These are phyloP conservation scores for Hemileccinum rubropunctum DNA, from an alignment of 768 basidiomycete genomes.

Conservation along the genomic window DNA sequence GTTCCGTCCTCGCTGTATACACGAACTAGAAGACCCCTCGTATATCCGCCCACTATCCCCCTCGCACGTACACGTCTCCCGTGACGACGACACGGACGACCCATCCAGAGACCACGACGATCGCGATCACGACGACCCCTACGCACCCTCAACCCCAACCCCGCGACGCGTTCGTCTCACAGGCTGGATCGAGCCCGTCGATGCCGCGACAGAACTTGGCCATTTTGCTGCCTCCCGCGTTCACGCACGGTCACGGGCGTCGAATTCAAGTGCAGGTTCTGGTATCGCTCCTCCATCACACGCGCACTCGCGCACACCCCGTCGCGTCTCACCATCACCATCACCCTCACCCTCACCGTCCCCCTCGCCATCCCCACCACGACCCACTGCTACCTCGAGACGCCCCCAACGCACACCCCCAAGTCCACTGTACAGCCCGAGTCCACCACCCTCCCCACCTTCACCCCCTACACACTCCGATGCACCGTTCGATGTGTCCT, in stretches of 20 bases:
- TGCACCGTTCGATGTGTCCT: conserved; percentile 21
- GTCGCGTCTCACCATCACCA: background rate
- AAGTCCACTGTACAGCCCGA: background rate
- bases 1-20: conserved; percentile 47
- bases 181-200: conserved; percentile 55
- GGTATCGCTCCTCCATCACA: background rate
- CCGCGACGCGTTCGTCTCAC: conserved; percentile 41
- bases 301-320: background rate
- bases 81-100: background rate
- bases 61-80: background rate
- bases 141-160: conserved; percentile 20
- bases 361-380: background rate
- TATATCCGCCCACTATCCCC: conserved; percentile 18
- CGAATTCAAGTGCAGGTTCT: background rate
- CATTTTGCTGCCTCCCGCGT: conserved; percentile 42
- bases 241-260: background rate
- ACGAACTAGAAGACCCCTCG: conserved; percentile 45
- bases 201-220: conserved; percentile 50
- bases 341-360: conserved; percentile 3
- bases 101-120: conserved; percentile 2
- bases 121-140: conserved; percentile 12
- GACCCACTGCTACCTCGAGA: background rate
- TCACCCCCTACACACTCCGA: conserved; percentile 10
- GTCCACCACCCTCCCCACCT: conserved; percentile 2
- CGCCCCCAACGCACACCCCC: background rate